phyloP scores from a whole-genome alignment of 2,329 filamentous ascomycete species.

The Aspergillus sp. region DNA sequence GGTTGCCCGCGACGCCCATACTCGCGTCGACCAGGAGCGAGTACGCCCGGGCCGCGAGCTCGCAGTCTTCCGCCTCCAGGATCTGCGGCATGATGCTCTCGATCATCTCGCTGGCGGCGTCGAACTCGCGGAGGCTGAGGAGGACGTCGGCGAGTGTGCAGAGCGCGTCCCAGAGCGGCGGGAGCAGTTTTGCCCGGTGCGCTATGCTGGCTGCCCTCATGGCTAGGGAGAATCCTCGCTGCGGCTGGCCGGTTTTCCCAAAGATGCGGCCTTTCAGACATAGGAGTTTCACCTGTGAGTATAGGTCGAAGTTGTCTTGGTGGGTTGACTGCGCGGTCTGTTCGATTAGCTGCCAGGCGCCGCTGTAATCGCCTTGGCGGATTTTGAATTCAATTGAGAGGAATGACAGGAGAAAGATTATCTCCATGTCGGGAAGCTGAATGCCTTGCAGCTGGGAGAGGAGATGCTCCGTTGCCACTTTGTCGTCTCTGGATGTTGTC shows the following conservation, averaged over 20 bases:
- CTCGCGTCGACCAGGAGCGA: constrained; percentile 63
- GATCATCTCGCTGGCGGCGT: constrained; percentile 55
- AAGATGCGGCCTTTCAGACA: constrained; percentile 64
- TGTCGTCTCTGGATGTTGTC: constrained; percentile 41
- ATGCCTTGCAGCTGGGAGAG: constrained; percentile 49
- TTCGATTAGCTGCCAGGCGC: constrained; percentile 48
- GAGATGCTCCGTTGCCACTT: constrained; percentile 47
- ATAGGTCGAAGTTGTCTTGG: constrained; percentile 51
- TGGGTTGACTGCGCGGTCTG: constrained; percentile 43
- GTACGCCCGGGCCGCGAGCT: constrained; percentile 58
- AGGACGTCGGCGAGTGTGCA: constrained; percentile 60
- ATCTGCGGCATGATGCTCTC: constrained; percentile 64
- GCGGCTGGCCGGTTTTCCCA: constrained; percentile 56
- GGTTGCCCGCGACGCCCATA: constrained; percentile 60
- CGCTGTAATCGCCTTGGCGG: constrained; percentile 42
- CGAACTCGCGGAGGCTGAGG: constrained; percentile 60
- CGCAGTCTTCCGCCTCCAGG: constrained; percentile 58
- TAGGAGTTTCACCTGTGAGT: constrained; percentile 61
- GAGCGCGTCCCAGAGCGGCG: constrained; percentile 63
- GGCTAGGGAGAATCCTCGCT: constrained; percentile 66
- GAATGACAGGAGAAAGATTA: constrained; percentile 50
- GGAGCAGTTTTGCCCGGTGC: constrained; percentile 58
- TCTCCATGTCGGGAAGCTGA: constrained; percentile 47
- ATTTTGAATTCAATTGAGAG: constrained; percentile 52
- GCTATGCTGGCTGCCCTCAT: constrained; percentile 67